Base-by-base conservation (phyloP, 352 stramenopile genomes). In the Pythium rhizo-oryzae region DNA sequence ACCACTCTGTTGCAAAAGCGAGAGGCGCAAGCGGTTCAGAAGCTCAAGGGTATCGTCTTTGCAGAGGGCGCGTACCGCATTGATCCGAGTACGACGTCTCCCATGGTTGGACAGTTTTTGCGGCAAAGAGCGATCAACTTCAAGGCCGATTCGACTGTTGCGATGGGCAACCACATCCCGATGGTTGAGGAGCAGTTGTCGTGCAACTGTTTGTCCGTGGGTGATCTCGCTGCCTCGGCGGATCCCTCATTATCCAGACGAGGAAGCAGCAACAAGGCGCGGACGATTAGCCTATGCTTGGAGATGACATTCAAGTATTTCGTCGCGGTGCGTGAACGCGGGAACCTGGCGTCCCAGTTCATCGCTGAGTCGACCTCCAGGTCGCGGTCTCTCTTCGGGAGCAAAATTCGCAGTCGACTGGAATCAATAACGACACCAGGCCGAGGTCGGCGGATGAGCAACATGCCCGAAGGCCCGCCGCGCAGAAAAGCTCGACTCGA, bases 231-330 rank as follows among this genome's bases (percentile, higher is more conserved):
- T 6, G 76, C 71, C 0, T 69, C 67, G 0, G 49, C 43, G 8
- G 53, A 67, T 61, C 80, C 76, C n/a, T 73, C 72, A 12, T 43
- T 80, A 1, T 79, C 72, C 11, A 85, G 78, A 44, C 65, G 77
- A 65, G 74, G 69, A 30, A 89, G 80, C 69, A 90, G 81, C 64
- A 93, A 93, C 70, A 91, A 91, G 63, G 85, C 85, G 8, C 75
- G 83, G 8, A 93, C 85, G 44, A 91, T 93, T 71, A 91, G 79
- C 62, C 69, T 91, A 21, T 82, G 79, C 24, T 65, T 91, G 28
- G 83, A 92, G 61, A 90, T 75, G 23, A 82, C 79, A 21, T 93
- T 93, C 62, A 82, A 75, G n/a, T 93, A 89, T 52, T 93, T 92
- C 41, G 64, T 80, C 21, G 78, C 80, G 30, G 83, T 75, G 19